phyloP scores from a whole-genome alignment of 805 yeast species.

The Cyberlindnera euphorbiiphila region DNA sequence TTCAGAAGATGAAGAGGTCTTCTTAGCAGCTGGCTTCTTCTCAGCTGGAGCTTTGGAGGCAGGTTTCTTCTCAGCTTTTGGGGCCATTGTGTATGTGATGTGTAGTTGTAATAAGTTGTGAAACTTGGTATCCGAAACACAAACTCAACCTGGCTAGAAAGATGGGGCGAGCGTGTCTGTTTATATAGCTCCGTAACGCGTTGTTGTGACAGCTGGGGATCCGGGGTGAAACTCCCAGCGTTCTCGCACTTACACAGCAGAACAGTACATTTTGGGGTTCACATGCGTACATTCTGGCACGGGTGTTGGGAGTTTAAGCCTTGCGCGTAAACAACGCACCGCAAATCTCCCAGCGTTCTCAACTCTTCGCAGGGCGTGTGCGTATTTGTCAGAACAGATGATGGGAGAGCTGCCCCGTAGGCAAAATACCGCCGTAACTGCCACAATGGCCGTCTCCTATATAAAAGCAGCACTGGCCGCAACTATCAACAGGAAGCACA shows the following conservation, averaged over 20 bases:
- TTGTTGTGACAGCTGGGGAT: conserved; percentile 4
- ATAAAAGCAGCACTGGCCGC: conserved; percentile 2
- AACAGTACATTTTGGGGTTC: too few species aligned
- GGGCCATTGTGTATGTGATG: conserved; percentile 51
- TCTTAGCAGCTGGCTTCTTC: conserved; percentile 88
- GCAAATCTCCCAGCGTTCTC: too few species aligned
- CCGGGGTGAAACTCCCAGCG: conserved; percentile 7
- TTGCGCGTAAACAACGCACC: too few species aligned
- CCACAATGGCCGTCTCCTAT: too few species aligned
- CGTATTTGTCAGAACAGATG: background rate
- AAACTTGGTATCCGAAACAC: too few species aligned
- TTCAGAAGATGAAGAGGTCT: conserved; percentile 73
- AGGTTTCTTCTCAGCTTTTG: conserved; percentile 58
- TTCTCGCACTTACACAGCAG: conserved; percentile 11
- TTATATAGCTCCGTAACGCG: conserved; percentile 10
- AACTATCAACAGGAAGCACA: conserved; percentile 36
- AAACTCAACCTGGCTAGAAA: background rate
- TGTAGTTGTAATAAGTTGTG: conserved; percentile 4
- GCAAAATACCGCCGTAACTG: too few species aligned
- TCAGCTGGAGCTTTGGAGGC: conserved; percentile 95
- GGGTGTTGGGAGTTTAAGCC: too few species aligned
- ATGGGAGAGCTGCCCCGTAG: background rate
- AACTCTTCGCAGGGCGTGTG: too few species aligned
- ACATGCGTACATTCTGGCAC: too few species aligned
- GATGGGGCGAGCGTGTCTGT: conserved; percentile 9